These are phyloP conservation scores for Melampsora larici-populina DNA, from an alignment of 1,284 basidiomycete genomes.

Conservation along the genomic window DNA sequence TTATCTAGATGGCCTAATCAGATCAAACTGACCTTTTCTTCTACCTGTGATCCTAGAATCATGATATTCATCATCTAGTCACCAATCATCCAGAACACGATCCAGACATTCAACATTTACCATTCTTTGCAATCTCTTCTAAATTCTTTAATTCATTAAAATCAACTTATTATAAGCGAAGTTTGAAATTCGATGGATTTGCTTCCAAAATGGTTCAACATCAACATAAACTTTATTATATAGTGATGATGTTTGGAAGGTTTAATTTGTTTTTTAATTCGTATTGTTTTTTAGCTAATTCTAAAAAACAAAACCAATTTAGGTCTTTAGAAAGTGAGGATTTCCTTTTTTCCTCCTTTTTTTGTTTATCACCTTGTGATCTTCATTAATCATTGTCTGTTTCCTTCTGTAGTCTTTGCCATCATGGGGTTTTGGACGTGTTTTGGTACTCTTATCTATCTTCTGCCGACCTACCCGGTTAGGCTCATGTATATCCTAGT, in stretches of 20 bases:
- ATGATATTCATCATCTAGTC: conserved; percentile 95
- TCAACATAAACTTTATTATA: conserved; percentile 81
- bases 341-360: background rate
- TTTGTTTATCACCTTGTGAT: background rate
- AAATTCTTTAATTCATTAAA: conserved; percentile 79
- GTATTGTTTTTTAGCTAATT: conserved; percentile 70
- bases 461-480: conserved; percentile 66
- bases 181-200: conserved; percentile 73
- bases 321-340: conserved; percentile 43
- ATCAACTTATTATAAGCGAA: conserved; percentile 91
- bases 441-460: conserved; percentile 65
- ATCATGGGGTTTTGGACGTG: conserved; percentile 74
- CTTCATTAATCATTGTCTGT: background rate
- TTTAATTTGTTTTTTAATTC: conserved; percentile 94
- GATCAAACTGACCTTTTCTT: conserved; percentile 37
- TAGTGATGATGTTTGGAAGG: conserved; percentile 83
- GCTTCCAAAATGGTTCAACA: conserved; percentile 43
- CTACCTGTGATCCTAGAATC: conserved; percentile 64
- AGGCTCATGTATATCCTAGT: conserved; percentile 69
- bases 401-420: conserved; percentile 60
- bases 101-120: conserved; percentile 84
- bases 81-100: conserved; percentile 97
- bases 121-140: conserved; percentile 91
- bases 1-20: background rate
- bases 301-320: conserved; percentile 53